Conservation (phyloP, 371 early-diverging fungal genomes). For the Mucor sp. region DNA sequence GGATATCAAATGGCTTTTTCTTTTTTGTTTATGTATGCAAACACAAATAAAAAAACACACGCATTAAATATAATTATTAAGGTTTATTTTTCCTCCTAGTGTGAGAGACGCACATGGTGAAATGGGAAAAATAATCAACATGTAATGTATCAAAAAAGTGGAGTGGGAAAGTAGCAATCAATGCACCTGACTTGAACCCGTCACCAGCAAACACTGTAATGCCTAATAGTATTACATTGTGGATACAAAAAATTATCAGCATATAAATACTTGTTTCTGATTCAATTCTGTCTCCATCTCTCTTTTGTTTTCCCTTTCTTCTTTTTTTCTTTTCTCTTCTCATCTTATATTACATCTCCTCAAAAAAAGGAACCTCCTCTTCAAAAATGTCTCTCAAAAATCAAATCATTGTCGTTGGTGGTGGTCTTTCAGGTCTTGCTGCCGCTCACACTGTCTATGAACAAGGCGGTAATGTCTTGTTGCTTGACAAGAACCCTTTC, state of each 20-base stretch:
- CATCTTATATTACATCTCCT: neutral
- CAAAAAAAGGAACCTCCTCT: too few species aligned
- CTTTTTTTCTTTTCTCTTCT: neutral
- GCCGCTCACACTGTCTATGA: slow-evolving; percentile 87
- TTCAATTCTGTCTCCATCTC: neutral
- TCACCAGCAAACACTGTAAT: slow-evolving; percentile 6
- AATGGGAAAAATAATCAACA: slow-evolving; percentile 1
- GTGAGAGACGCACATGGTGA: slow-evolving; percentile 31
- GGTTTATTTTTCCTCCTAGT: slow-evolving; percentile 4
- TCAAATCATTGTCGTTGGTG: slow-evolving; percentile 89
- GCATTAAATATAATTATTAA: neutral
- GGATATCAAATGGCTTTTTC: neutral
- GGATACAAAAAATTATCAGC: neutral
- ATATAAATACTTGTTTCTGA: neutral
- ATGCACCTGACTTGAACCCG: slow-evolving; percentile 17
- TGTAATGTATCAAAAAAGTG: slow-evolving; percentile 4
- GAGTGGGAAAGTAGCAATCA: slow-evolving; percentile 11
- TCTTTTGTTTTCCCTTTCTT: slow-evolving; percentile 1
- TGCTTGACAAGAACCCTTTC: slow-evolving; percentile 90
- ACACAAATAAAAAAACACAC: neutral
- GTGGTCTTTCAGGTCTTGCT: slow-evolving; percentile 89
- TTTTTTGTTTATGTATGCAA: neutral
- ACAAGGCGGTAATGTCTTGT: slow-evolving; percentile 83
- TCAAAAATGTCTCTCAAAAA: slow-evolving; percentile 38
- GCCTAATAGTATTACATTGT: neutral